Evolutionary conservation across 768 basidiomycete species (phyloP).

Genomic region (Hygrophoropsis aurantiaca): DNA sequence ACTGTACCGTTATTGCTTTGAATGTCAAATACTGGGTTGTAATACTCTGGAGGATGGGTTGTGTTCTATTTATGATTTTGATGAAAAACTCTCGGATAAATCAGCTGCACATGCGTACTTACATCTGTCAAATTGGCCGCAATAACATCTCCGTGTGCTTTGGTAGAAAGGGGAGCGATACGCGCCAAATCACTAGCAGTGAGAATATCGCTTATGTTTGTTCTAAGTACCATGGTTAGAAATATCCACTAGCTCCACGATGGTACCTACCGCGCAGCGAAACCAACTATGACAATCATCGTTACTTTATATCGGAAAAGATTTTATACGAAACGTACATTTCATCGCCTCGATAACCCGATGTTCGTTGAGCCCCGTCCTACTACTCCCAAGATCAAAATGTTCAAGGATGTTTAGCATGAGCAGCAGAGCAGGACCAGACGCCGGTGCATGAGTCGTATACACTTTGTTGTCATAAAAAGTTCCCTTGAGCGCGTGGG

Average conservation of each 20-base stretch:
- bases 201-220: slow-evolving; percentile 80
- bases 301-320: slow-evolving; percentile 5
- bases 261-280: slow-evolving; percentile 52
- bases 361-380: slow-evolving; percentile 68
- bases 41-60: slow-evolving; percentile 82
- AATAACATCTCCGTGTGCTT: slow-evolving; percentile 62
- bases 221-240: slow-evolving; percentile 44
- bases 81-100: not conserved
- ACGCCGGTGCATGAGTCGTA: slow-evolving; percentile 81
- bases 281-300: slow-evolving; percentile 46
- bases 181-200: slow-evolving; percentile 50
- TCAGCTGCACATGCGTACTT: slow-evolving; percentile 24
- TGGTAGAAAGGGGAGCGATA: slow-evolving; percentile 67
- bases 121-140: slow-evolving; percentile 82
- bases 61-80: slow-evolving; percentile 51
- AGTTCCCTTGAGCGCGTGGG: slow-evolving; percentile 72
- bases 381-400: slow-evolving; percentile 53
- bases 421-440: slow-evolving; percentile 84
- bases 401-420: slow-evolving; percentile 87
- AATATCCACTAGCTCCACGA: not conserved
- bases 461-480: slow-evolving; percentile 82
- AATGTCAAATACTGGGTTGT: slow-evolving; percentile 79
- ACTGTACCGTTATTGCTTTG: slow-evolving; percentile 87
- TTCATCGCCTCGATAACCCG: slow-evolving; percentile 84
- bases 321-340: slow-evolving; percentile 45